phyloP scores from a whole-genome alignment of 2,329 filamentous ascomycete genomes.

The Colletotrichum eleusines region DNA sequence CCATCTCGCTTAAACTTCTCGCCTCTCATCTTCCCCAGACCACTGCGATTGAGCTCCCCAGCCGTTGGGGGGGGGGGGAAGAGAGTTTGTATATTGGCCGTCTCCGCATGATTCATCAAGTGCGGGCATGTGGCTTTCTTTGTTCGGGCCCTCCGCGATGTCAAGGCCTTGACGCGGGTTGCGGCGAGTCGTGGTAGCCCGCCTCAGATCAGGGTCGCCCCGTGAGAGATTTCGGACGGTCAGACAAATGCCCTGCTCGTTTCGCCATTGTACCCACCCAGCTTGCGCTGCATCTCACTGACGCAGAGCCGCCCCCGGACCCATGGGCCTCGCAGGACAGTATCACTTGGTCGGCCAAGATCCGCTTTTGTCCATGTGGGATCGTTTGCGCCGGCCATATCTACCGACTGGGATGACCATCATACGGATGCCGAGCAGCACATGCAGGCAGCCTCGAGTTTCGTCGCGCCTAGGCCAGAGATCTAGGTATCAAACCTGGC shows the following conservation, averaged over 20 bases:
- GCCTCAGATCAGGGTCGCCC: conserved; percentile 20
- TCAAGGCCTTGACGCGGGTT: conserved; percentile 3
- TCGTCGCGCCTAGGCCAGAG: no score
- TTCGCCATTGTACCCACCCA: background rate
- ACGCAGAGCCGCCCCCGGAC: conserved; percentile 28
- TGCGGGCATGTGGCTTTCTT: conserved; percentile 20
- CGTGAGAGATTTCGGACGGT: conserved; percentile 24
- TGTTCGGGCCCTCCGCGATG: conserved; percentile 18
- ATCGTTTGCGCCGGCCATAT: conserved; percentile 22
- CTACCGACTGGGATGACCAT: conserved; percentile 27
- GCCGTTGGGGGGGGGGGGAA: no score
- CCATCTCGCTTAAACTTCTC: background rate
- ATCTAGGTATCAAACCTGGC: background rate
- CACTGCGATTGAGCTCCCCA: background rate
- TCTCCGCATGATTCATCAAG: conserved; percentile 18
- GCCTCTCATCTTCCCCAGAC: background rate
- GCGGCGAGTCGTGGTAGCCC: conserved; percentile 24
- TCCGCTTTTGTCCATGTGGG: conserved; percentile 33
- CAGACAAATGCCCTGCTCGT: conserved; percentile 22
- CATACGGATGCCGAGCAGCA: background rate
- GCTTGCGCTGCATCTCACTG: conserved; percentile 17
- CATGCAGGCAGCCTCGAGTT: no score
- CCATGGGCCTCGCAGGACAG: conserved; percentile 33
- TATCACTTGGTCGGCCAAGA: conserved; percentile 28
- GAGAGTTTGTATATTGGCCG: background rate